Conservation (phyloP, 163 green algal genomes). For the Scenedesmus sp. region DNA sequence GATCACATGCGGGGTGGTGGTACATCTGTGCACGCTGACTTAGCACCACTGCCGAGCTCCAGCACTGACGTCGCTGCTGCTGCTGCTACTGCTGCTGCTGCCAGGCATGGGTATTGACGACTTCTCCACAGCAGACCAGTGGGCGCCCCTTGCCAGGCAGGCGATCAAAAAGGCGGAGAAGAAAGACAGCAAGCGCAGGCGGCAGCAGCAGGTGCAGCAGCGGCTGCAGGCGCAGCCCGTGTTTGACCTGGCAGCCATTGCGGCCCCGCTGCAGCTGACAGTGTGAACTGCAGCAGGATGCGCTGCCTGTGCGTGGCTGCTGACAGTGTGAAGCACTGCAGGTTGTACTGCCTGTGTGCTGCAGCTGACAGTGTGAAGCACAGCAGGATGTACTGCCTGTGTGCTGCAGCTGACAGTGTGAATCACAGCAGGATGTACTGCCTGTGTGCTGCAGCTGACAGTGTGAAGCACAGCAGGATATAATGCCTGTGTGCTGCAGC, state of each 20-base stretch:
- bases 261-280: slow-evolving; percentile 21
- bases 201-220: neutral
- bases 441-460: neutral
- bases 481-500: neutral
- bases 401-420: neutral
- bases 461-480: neutral
- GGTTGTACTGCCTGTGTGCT: too few species aligned
- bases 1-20: too few species aligned
- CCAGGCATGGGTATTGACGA: slow-evolving; percentile 84
- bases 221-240: slow-evolving; percentile 7
- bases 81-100: neutral
- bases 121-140: slow-evolving; percentile 83
- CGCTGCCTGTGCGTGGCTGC: too few species aligned
- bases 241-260: slow-evolving; percentile 22
- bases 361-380: slow-evolving; percentile 26
- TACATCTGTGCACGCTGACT: too few species aligned
- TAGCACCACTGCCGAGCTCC: too few species aligned
- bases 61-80: neutral
- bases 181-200: neutral
- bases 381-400: neutral
- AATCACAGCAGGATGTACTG: neutral
- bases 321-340: slow-evolving; percentile 7
- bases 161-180: slow-evolving; percentile 22
- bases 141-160: slow-evolving; percentile 65
- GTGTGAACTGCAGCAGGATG: slow-evolving; percentile 11